Conservation (phyloP, 768 basidiomycete species). For the Trametes cingulata region DNA sequence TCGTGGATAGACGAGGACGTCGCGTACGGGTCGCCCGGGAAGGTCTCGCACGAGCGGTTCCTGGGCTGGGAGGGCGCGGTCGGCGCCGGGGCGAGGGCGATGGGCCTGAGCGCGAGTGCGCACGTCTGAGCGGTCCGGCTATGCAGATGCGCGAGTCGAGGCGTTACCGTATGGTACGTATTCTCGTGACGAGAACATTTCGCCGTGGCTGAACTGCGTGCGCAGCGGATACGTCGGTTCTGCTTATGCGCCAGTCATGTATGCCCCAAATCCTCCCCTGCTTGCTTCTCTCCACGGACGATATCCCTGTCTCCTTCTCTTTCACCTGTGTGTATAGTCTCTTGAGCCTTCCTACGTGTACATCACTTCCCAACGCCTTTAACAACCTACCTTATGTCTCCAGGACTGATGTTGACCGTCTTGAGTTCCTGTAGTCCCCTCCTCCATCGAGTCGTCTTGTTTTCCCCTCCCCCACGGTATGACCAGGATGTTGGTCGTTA, state of each 20-base stretch:
- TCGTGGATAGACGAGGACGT: conserved; percentile 44
- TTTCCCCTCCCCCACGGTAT: neutral
- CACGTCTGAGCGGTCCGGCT: neutral
- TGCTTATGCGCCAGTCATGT: neutral
- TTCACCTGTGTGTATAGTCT: conserved; percentile 3
- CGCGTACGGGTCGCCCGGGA: conserved; percentile 31
- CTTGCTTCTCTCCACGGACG: conserved; percentile 4
- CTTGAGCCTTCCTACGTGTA: neutral
- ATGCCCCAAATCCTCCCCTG: conserved; percentile 6
- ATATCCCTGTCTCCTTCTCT: neutral
- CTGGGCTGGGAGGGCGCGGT: conserved; percentile 75
- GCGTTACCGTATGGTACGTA: neutral
- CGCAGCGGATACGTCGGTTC: conserved; percentile 2
- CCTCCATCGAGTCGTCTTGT: neutral
- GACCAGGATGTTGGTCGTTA: neutral
- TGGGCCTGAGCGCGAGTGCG: conserved; percentile 54
- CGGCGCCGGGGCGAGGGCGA: conserved; percentile 81
- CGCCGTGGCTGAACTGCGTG: conserved; percentile 7
- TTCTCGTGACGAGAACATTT: neutral
- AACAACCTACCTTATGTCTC: conserved; percentile 18
- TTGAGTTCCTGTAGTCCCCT: conserved; percentile 6
- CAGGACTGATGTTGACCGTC: conserved; percentile 18
- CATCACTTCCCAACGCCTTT: neutral
- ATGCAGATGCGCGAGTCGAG: neutral
- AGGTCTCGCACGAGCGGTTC: conserved; percentile 60